phyloP scores from a whole-genome alignment of 2,329 filamentous ascomycete genomes.

The Orbilia javanica region DNA sequence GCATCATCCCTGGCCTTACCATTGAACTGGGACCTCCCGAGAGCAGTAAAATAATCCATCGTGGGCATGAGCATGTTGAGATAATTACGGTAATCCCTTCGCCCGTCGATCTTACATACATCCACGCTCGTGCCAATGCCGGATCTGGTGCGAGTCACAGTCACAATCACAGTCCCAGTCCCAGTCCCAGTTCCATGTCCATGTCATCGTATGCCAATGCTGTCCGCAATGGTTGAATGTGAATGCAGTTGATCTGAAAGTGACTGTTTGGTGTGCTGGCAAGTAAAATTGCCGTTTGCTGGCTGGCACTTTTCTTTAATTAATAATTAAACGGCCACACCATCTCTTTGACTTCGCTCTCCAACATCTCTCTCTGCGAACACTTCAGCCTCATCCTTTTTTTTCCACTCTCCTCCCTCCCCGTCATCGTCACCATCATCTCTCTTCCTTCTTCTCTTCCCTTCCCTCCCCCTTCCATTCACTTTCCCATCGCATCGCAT shows the following conservation, averaged over 20 bases:
- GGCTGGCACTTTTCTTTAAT: conserved; percentile 41
- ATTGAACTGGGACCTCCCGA: not conserved
- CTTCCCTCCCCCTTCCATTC: conserved; percentile 7
- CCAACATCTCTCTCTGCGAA: conserved; percentile 20
- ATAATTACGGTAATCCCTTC: not conserved
- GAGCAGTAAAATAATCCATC: conserved; percentile 1
- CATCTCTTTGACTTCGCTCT: conserved; percentile 27
- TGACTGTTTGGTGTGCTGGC: conserved; percentile 51
- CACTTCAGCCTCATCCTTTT: conserved; percentile 30
- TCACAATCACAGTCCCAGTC: not conserved
- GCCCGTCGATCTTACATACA: not conserved
- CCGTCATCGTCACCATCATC: conserved; percentile 12
- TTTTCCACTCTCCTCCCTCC: not conserved
- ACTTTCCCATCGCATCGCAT: conserved; percentile 23
- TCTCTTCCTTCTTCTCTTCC: not conserved
- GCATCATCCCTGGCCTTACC: not conserved
- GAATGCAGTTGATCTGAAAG: not conserved
- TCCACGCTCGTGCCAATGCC: not conserved
- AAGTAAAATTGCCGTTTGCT: conserved; percentile 40
- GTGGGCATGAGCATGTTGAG: not conserved
- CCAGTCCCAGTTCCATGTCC: not conserved
- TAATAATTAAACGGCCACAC: conserved; percentile 57
- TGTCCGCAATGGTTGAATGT: not conserved
- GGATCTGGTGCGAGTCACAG: not conserved
- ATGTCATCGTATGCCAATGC: not conserved